Evolutionary conservation across 768 basidiomycete genomes (phyloP).

Genomic region (Albatrellus ellisii): DNA sequence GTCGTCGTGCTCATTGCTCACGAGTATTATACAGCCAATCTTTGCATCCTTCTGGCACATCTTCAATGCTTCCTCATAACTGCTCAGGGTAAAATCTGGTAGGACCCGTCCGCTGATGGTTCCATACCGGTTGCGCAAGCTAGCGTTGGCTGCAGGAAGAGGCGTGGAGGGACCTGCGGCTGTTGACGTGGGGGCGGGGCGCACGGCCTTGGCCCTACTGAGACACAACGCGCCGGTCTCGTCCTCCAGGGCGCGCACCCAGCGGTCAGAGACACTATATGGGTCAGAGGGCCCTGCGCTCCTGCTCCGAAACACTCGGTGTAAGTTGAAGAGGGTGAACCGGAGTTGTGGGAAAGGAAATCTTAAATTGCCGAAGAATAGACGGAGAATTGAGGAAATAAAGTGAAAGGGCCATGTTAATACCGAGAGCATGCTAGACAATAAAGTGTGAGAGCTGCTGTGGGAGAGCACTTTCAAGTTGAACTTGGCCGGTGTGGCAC

Average conservation of each 20-base stretch:
- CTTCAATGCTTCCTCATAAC: constrained; percentile 71
- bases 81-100: constrained; percentile 71
- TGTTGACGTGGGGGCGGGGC: constrained; percentile 21
- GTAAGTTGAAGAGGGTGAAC: no score
- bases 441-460: no score
- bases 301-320: no score
- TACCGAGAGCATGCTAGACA: no score
- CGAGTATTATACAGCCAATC: constrained; percentile 70
- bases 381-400: no score
- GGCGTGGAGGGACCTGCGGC: constrained; percentile 32
- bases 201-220: constrained; percentile 24
- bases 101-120: constrained; percentile 35
- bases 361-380: no score
- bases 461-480: no score
- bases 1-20: constrained; percentile 86
- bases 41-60: constrained; percentile 56
- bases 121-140: constrained; percentile 15
- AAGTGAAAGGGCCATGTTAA: no score
- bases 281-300: constrained; percentile 27
- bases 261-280: constrained; percentile 52
- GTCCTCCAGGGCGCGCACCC: constrained; percentile 73
- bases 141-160: constrained; percentile 21
- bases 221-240: constrained; percentile 67
- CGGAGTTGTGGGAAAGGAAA: no score
- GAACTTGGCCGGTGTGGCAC: no score